These are phyloP conservation scores for Gossypium rotundifolium DNA, from an alignment of 345 rosid genomes.

Conservation along the genomic window DNA sequence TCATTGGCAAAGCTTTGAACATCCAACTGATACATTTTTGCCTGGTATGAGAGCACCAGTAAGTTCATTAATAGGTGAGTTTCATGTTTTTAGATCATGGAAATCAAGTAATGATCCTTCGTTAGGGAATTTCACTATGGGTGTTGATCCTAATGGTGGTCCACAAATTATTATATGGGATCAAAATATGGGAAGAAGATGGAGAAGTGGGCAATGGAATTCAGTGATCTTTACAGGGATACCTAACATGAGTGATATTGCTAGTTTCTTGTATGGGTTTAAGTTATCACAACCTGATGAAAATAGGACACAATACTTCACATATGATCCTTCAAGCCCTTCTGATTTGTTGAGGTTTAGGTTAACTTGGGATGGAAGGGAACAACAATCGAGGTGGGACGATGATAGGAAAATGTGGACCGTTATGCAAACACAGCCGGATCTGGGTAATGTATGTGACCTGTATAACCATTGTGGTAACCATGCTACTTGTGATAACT, in stretches of 20 bases:
- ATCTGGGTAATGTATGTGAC: conserved; percentile 54
- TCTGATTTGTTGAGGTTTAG: conserved; percentile 47
- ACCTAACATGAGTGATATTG: conserved; percentile 31
- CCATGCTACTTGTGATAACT: conserved; percentile 46
- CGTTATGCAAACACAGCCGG: conserved; percentile 43
- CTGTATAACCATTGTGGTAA: conserved; percentile 64
- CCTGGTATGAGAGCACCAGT: conserved; percentile 56
- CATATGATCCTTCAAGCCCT: conserved; percentile 36
- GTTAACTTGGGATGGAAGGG: conserved; percentile 41
- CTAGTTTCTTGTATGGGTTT: conserved; percentile 48
- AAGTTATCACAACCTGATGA: conserved; percentile 29
- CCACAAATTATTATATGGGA: conserved; percentile 85
- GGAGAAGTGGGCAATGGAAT: conserved; percentile 90
- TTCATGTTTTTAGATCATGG: conserved; percentile 52
- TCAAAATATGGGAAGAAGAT: conserved; percentile 23
- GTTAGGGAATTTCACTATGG: conserved; percentile 49
- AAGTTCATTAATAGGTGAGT: conserved; percentile 31
- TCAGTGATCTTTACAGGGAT: conserved; percentile 49
- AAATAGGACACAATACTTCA: conserved; percentile 44
- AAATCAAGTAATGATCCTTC: conserved; percentile 55
- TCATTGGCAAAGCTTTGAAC: conserved; percentile 58
- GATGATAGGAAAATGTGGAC: conserved; percentile 34
- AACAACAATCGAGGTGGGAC: conserved; percentile 53
- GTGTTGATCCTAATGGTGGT: conserved; percentile 51
- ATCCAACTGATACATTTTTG: conserved; percentile 54